Conservation (phyloP, 2,329 filamentous ascomycete genomes). For the Hypoxylon sp. region DNA sequence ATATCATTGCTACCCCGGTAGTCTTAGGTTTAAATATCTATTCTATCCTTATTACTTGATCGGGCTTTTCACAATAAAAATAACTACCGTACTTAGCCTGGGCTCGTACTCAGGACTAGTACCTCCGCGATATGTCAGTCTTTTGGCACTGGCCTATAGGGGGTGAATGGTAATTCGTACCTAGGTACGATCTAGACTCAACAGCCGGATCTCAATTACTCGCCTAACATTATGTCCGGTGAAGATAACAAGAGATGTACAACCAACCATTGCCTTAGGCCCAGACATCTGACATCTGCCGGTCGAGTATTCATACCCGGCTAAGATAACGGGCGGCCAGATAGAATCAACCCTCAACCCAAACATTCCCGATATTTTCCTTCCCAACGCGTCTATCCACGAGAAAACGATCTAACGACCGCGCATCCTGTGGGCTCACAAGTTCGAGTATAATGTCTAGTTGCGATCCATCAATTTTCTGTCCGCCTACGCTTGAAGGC, state of each 20-base stretch:
- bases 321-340: constrained; percentile 19
- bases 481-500: constrained; percentile 11
- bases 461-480: constrained; percentile 16
- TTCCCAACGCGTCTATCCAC: background rate
- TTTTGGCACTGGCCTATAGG: too few relatives aligned
- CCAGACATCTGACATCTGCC: constrained; percentile 23
- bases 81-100: too few relatives aligned
- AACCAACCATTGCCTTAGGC: constrained; percentile 5
- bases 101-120: too few relatives aligned
- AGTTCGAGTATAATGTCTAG: constrained; percentile 16
- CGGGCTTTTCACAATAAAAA: too few relatives aligned
- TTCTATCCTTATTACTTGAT: too few relatives aligned
- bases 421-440: background rate
- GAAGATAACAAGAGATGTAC: background rate
- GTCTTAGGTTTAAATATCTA: too few relatives aligned
- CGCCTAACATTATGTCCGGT: background rate
- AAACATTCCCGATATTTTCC: constrained; percentile 2
- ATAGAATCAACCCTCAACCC: background rate
- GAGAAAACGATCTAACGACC: background rate
- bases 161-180: background rate
- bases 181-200: background rate
- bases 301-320: constrained; percentile 19
- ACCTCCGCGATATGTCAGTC: too few relatives aligned
- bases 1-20: too few relatives aligned
- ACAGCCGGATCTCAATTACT: background rate